Evolutionary conservation across 257 asterid genomes (phyloP).

Genomic region (Linderniella brevidens): DNA sequence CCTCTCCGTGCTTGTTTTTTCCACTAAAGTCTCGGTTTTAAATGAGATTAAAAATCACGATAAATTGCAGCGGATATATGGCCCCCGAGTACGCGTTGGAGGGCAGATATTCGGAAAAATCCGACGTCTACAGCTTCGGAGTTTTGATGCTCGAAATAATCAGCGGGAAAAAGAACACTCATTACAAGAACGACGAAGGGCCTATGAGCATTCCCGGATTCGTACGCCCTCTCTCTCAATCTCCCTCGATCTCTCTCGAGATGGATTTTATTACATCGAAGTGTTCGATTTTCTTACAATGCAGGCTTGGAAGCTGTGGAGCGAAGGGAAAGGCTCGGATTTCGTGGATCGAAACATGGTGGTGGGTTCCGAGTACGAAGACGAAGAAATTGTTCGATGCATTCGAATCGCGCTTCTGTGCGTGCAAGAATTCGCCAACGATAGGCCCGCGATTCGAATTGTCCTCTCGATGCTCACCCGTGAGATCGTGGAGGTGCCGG

Average conservation of each 20-base stretch:
- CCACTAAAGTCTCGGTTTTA: too few relatives aligned
- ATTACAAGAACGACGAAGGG: constrained; percentile 11
- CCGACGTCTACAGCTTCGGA: constrained; percentile 20
- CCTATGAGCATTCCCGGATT: background rate
- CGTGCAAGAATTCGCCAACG: constrained; percentile 20
- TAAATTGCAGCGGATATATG: constrained; percentile 21
- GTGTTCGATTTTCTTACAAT: too few relatives aligned
- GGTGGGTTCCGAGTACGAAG: too few relatives aligned
- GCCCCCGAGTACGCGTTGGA: constrained; percentile 24
- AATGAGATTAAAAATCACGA: background rate
- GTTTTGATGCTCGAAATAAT: constrained; percentile 16
- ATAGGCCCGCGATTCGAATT: constrained; percentile 25
- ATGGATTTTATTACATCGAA: too few relatives aligned
- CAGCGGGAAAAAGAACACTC: constrained; percentile 17
- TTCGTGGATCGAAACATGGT: too few relatives aligned
- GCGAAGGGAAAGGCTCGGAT: too few relatives aligned
- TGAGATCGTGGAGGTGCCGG: constrained; percentile 18
- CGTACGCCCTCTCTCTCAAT: too few relatives aligned
- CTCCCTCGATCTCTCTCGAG: too few relatives aligned
- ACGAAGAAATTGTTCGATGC: constrained; percentile 12
- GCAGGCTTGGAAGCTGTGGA: too few relatives aligned
- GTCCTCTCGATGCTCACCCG: constrained; percentile 29
- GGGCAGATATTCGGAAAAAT: constrained; percentile 19
- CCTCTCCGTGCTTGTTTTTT: too few relatives aligned
- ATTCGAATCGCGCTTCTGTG: constrained; percentile 24